Percentiles rank a stretch among this genome's conserved stretches.
phyloP scores from a whole-genome alignment of 2,329 filamentous ascomycete species.

The Fusarium nodosum region DNA sequence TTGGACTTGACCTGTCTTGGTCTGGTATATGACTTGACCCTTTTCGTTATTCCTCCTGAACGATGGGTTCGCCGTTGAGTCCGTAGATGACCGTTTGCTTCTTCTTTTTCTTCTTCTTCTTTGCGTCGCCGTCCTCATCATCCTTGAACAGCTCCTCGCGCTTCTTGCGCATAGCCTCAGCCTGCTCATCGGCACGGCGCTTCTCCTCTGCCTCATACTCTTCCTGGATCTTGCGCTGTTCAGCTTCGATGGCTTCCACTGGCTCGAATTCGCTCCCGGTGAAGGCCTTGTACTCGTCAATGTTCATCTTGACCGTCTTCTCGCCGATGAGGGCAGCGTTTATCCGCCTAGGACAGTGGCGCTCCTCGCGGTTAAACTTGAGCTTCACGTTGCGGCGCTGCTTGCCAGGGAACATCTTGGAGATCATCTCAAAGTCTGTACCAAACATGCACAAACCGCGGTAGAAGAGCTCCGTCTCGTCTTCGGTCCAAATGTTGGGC shows the following conservation, averaged over 20 bases:
- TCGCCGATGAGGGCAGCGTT: constrained; percentile 73
- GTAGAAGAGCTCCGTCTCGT: constrained; percentile 82
- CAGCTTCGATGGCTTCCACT: constrained; percentile 68
- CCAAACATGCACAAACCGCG: constrained; percentile 81
- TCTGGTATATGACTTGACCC: constrained; percentile 13
- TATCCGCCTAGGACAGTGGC: constrained; percentile 72
- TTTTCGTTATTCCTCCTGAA: constrained; percentile 40
- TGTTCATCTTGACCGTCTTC: constrained; percentile 69
- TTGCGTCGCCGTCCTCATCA: constrained; percentile 51
- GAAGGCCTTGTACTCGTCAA: constrained; percentile 71
- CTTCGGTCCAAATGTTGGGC: constrained; percentile 77
- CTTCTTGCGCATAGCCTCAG: constrained; percentile 63
- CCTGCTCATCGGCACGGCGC: constrained; percentile 61
- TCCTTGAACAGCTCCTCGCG: constrained; percentile 64
- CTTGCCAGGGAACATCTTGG: constrained; percentile 79
- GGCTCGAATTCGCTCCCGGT: constrained; percentile 67
- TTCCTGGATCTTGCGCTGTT: constrained; percentile 63
- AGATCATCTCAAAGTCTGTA: constrained; percentile 86
- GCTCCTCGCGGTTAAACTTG: constrained; percentile 86
- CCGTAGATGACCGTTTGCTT: constrained; percentile 55
- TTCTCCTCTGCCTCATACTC: constrained; percentile 61
- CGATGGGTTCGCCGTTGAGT: constrained; percentile 56
- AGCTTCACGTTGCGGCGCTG: constrained; percentile 81
- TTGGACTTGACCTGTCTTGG: constrained; percentile 20
- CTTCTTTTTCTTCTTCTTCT: constrained; percentile 55